Percentiles rank a stretch among this genome's conserved stretches.
Evolutionary conservation across 352 stramenopile genomes (phyloP).

Genomic region (Phytophthora citricola): DNA sequence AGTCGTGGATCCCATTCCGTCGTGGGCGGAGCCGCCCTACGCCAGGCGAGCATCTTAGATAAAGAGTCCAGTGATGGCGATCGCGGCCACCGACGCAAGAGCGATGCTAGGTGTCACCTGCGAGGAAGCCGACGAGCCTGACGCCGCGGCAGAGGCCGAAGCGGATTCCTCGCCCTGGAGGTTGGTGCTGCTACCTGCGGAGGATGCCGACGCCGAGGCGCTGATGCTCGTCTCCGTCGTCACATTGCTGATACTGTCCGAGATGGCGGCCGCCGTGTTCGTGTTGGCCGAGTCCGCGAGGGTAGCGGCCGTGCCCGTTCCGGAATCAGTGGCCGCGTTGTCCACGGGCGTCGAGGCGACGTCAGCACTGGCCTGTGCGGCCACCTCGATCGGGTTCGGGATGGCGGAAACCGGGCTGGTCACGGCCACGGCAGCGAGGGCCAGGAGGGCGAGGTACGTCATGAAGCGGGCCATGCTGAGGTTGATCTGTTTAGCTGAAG

Average conservation of each 20-base stretch:
- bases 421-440: constrained; percentile 30
- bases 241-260: constrained; percentile 38
- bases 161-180: constrained; percentile 12
- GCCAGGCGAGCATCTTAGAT: constrained; percentile 27
- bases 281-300: constrained; percentile 15
- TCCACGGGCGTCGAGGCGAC: constrained; percentile 22
- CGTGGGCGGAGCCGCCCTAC: constrained; percentile 23
- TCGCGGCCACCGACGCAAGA: constrained; percentile 20
- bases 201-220: constrained; percentile 13
- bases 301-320: constrained; percentile 16
- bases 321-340: constrained; percentile 1
- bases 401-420: constrained; percentile 27
- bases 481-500: constrained; percentile 14
- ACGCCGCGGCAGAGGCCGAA: constrained; percentile 24
- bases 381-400: constrained; percentile 32
- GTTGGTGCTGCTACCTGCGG: constrained; percentile 4
- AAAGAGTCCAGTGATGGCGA: constrained; percentile 38
- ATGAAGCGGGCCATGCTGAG: constrained; percentile 33
- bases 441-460: constrained; percentile 33
- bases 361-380: constrained; percentile 25
- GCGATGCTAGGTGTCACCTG: constrained; percentile 28
- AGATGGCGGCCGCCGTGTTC: constrained; percentile 31
- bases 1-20: constrained; percentile 33
- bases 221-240: constrained; percentile 34
- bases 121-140: constrained; percentile 27